phyloP scores from a whole-genome alignment of 164 flowering plant genomes.

The Pachysandra terminalis region DNA sequence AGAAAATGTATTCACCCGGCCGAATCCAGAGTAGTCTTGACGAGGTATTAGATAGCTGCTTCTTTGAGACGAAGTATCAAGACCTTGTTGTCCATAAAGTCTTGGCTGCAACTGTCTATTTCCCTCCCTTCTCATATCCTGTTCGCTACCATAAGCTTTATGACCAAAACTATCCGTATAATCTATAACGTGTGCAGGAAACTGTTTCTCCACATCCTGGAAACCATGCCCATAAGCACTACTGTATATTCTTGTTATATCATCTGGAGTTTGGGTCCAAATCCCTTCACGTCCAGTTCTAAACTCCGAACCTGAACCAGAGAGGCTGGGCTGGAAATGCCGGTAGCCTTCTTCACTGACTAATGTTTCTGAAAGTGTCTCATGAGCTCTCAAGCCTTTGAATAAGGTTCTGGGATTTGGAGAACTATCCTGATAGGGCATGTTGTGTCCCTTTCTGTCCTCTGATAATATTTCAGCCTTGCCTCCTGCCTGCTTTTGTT shows the following conservation, averaged over 20 bases:
- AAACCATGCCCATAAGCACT: conserved; percentile 12
- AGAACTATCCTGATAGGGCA: conserved; percentile 16
- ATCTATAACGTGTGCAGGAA: conserved; percentile 8
- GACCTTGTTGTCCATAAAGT: conserved; percentile 29
- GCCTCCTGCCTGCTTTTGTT: conserved; percentile 12
- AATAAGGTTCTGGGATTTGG: neutral
- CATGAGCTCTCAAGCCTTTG: conserved; percentile 11
- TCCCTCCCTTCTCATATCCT: conserved; percentile 10
- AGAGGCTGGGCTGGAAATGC: conserved; percentile 4
- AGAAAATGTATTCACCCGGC: conserved; percentile 14
- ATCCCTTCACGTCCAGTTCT: conserved; percentile 16
- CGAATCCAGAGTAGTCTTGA: conserved; percentile 25
- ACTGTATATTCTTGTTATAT: conserved; percentile 21
- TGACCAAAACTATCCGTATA: conserved; percentile 11
- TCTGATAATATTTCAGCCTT: conserved; percentile 4
- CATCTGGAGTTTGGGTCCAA: conserved; percentile 13
- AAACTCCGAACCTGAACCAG: conserved; percentile 13
- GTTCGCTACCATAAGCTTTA: conserved; percentile 10
- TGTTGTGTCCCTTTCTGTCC: conserved; percentile 15
- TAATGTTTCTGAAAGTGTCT: conserved; percentile 6
- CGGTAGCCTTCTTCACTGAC: conserved; percentile 10
- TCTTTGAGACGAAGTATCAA: conserved; percentile 16
- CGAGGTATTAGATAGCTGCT: conserved; percentile 11
- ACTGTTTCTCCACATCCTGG: conserved; percentile 12
- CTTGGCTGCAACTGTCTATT: conserved; percentile 22